Evolutionary conservation across 2,329 filamentous ascomycete species (phyloP).

Genomic region (Chrysoporthe deuterocubensis): DNA sequence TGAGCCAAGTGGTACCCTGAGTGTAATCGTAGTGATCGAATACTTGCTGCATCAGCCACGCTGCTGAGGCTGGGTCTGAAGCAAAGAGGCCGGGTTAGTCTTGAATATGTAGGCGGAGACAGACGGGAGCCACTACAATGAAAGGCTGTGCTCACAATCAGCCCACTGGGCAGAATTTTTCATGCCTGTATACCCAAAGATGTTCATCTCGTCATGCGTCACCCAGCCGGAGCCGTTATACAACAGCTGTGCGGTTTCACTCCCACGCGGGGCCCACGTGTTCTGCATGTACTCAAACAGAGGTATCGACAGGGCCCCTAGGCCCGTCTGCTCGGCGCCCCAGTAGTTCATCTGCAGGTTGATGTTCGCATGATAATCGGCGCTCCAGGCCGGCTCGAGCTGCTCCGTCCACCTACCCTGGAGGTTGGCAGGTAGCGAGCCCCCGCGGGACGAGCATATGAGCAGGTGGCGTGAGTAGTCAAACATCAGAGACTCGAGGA

Average conservation of each 20-base stretch:
- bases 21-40: slow-evolving; percentile 61
- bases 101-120: too few species aligned
- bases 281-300: slow-evolving; percentile 55
- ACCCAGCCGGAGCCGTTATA: slow-evolving; percentile 62
- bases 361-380: slow-evolving; percentile 62
- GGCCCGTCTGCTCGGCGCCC: slow-evolving; percentile 56
- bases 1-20: slow-evolving; percentile 50
- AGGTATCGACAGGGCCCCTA: slow-evolving; percentile 48
- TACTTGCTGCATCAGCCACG: slow-evolving; percentile 66
- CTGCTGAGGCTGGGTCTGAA: slow-evolving; percentile 48
- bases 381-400: slow-evolving; percentile 46
- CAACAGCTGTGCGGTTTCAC: slow-evolving; percentile 55
- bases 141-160: slow-evolving; percentile 30
- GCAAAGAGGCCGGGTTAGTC: not conserved
- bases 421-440: slow-evolving; percentile 58
- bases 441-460: slow-evolving; percentile 56
- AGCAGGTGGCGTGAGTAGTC: slow-evolving; percentile 58
- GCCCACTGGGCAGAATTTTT: slow-evolving; percentile 39
- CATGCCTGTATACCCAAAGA: slow-evolving; percentile 58
- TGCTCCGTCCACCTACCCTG: slow-evolving; percentile 59
- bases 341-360: slow-evolving; percentile 68
- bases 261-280: slow-evolving; percentile 57
- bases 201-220: slow-evolving; percentile 61
- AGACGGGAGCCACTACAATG: too few species aligned
- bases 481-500: slow-evolving; percentile 56